phyloP scores from a whole-genome alignment of 768 basidiomycete species.

The Phylloporus scabripes region DNA sequence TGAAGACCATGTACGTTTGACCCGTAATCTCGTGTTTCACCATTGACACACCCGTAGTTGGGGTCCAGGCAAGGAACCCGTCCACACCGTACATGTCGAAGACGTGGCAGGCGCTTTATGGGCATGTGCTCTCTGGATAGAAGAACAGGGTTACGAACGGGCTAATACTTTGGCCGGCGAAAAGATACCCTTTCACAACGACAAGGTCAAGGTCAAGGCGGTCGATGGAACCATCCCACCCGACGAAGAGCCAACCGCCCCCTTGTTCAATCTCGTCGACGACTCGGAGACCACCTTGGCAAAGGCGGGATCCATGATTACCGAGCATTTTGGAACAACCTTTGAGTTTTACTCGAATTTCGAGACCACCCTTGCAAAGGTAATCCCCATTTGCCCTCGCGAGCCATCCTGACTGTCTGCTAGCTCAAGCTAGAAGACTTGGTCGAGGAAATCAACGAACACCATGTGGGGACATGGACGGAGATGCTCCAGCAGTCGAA shows the following conservation, averaged over 20 bases:
- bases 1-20: constrained; percentile 69
- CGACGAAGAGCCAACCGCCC: constrained; percentile 56
- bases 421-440: constrained; percentile 64
- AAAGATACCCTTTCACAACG: constrained; percentile 41
- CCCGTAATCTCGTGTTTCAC: background rate
- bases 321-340: constrained; percentile 69
- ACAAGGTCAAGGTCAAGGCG: constrained; percentile 61
- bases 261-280: constrained; percentile 83
- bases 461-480: constrained; percentile 78
- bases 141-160: constrained; percentile 51
- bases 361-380: constrained; percentile 64
- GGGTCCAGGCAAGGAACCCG: constrained; percentile 72
- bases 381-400: constrained; percentile 20
- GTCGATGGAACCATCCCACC: constrained; percentile 57
- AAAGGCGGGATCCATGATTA: constrained; percentile 59
- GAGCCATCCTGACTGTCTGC: background rate
- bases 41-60: constrained; percentile 43
- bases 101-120: constrained; percentile 76
- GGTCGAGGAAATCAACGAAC: constrained; percentile 81
- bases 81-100: constrained; percentile 70
- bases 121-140: constrained; percentile 77
- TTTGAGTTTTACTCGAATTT: constrained; percentile 77
- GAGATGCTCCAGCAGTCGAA: constrained; percentile 69
- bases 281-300: constrained; percentile 67
- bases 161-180: constrained; percentile 52